These are phyloP conservation scores for Thielaviopsis ethacetica DNA, from an alignment of 2,329 filamentous ascomycete species.

Conservation along the genomic window DNA sequence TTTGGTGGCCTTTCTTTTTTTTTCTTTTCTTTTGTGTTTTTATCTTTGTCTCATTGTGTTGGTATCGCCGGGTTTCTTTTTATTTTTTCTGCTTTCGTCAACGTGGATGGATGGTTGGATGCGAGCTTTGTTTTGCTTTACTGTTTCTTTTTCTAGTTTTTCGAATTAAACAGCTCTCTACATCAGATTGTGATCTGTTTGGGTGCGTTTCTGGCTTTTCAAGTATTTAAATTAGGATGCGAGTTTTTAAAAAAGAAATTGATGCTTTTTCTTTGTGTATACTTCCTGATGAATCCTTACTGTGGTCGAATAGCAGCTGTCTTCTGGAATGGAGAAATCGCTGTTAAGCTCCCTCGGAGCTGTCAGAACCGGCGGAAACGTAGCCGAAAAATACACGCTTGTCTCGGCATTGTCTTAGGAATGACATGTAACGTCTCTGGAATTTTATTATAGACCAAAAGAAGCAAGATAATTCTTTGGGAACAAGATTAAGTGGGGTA, in stretches of 20 bases:
- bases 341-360: neutral
- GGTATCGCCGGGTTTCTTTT: neutral
- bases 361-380: neutral
- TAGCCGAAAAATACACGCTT: neutral
- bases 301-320: too few species aligned
- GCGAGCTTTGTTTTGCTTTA: neutral
- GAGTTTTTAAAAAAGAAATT: neutral
- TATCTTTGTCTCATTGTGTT: neutral
- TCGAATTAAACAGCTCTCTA: conserved; percentile 10
- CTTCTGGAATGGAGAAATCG: too few species aligned
- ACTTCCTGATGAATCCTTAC: neutral
- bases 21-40: conserved; percentile 1
- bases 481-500: too few species aligned
- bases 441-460: too few species aligned
- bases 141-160: neutral
- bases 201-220: neutral
- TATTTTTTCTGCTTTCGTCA: neutral
- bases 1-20: neutral
- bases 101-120: neutral
- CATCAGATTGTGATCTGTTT: conserved; percentile 17
- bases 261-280: neutral
- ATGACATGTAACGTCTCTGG: too few species aligned
- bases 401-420: neutral
- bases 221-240: neutral
- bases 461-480: too few species aligned